Percentiles rank a stretch among this genome's conserved stretches.
Conservation (phyloP, 202 grass and related monocot species). For the Saccharum hybrid region DNA sequence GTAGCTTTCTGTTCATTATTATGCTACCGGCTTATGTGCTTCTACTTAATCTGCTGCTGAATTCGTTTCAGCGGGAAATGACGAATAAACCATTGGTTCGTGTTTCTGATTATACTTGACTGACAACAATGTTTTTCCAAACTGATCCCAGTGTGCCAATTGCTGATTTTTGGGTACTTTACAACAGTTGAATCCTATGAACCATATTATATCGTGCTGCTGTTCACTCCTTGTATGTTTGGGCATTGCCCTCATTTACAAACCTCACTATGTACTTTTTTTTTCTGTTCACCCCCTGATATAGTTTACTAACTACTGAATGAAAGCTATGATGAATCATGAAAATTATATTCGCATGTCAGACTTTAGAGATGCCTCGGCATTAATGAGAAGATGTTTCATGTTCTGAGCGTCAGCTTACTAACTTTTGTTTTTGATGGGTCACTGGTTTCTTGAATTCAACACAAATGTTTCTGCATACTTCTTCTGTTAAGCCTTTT, state of each 20-base stretch:
- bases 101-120: constrained; percentile 29
- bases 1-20: not conserved
- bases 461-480: not conserved
- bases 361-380: constrained; percentile 50
- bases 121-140: constrained; percentile 30
- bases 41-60: not conserved
- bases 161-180: no score
- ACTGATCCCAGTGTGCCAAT: not conserved
- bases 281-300: not conserved
- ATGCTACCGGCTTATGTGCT: not conserved
- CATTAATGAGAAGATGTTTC: constrained; percentile 56
- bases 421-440: not conserved
- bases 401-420: constrained; percentile 22
- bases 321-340: constrained; percentile 28
- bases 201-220: not conserved
- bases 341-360: constrained; percentile 43
- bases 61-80: not conserved
- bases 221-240: not conserved
- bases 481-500: not conserved
- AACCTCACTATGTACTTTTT: no score
- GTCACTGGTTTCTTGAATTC: not conserved
- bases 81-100: constrained; percentile 35
- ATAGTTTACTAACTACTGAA: not conserved
- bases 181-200: not conserved
- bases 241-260: no score